Evolutionary conservation across 352 stramenopile species (phyloP), one percentile per base, ranked within the genome.

Genomic region (Pythium rhizo-oryzae): DNA sequence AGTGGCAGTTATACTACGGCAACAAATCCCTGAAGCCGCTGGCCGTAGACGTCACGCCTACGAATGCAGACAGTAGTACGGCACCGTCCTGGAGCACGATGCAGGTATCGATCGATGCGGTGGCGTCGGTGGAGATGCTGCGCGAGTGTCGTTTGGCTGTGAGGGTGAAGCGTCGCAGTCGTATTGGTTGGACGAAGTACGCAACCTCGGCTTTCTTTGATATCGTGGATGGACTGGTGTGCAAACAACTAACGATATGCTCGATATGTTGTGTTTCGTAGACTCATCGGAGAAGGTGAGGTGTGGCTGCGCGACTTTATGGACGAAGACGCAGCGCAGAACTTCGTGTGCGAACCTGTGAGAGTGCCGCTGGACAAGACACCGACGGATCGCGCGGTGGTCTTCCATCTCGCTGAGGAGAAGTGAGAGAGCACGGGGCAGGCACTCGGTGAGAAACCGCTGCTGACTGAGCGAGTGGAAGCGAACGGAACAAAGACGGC

Each of bases 71-170:
- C 37, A 19, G 21, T 19, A 51, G 12, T 15, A 5, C 8, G 7
- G 13, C 65, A 8, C 65, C 57, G 8, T 66, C 65, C 28, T 71
- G 64, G 64, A 6, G 35, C 8, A 65, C 18, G 0, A 41, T 65
- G 21, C 16, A 43, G 11, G 11, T 30, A n/a, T n/a, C n/a, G n/a
- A 19, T 70, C 35, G 23, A 47, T 8, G 13, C 39, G n/a, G 47
- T 65, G 13, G 24, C 35, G 37, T 56, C 64, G 9, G 4, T 59
- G 24, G 64, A 70, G 12, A 65, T 63, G 56, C n/a, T 71, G 28
- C 56, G 43, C 25, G 49, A 65, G 47, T 68, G 61, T 19, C 61
- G 61, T 21, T 23, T 68, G 2, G 24, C 37, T 9, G 52, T 62
- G 2, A 39, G 44, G 16, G 53, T 68, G 25, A 68, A 68, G 28